Base-by-base conservation (phyloP, 148 eudicot species). In the Beta vulgaris region DNA sequence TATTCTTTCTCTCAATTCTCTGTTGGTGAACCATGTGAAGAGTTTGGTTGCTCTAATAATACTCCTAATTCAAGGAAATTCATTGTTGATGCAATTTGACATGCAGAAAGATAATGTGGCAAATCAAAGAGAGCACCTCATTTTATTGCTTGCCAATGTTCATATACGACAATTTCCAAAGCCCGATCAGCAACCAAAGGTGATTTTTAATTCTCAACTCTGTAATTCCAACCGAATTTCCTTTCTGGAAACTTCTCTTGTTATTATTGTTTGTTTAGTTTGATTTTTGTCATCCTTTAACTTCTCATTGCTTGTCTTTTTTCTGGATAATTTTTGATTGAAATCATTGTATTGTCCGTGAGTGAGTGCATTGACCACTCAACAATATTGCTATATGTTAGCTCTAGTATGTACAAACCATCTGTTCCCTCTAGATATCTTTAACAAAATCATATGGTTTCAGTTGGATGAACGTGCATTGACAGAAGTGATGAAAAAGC, bases 111-210 rank as follows among this genome's bases (percentile, higher is more conserved):
- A 92, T 82, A 92, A 78, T 51, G 99, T 96, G 79, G 91, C 97
- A 48, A 96, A 96, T 87, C 98, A 96, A 86, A 81, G 99, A 81
- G 99, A 96, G 88, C 99, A 96, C 75, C 90, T 96, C 61, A 92
- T 96, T 84, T 85, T 96, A 80, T 82, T 96, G 69, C 98, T 96
- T 71, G 99, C 99, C 54, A 96, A 96, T 91, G 99, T 96, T 44
- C 99, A 96, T 77, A 96, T 91, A 78, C 87, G 99, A 10, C 99
- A 96, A 59, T 84, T 89, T 75, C 99, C 99, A 63, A 91, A 96
- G 83, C 98, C 98, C 51, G 99, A 96, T 82, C 97, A 92, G 77
- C 98, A 88, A 64, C 99, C 99, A 54, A 92, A 89, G 99, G 99
- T 81, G 28, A 73, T 32, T 43, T n/a, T n/a, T 29, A 12, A 26